A percentile compares a stretch with the other conserved stretches of the same genome.
These are phyloP conservation scores for Saccharomycopsis sp. DNA, from an alignment of 805 yeast genomes.

Conservation along the genomic window DNA sequence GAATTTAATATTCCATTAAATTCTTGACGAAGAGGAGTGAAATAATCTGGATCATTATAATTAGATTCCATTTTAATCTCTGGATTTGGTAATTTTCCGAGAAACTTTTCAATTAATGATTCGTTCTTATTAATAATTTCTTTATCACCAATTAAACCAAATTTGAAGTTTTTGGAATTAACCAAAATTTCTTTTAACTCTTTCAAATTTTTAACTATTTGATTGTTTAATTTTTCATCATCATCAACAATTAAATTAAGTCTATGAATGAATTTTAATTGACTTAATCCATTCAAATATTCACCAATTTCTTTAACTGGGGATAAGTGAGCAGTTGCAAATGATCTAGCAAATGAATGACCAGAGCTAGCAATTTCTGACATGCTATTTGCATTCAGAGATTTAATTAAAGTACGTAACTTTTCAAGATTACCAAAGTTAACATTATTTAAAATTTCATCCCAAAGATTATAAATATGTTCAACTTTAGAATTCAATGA, in stretches of 20 bases:
- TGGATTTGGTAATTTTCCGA: conserved; percentile 21
- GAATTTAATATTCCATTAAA: not conserved
- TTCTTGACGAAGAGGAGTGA: conserved; percentile 1
- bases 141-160: conserved; percentile 51
- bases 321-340: conserved; percentile 55
- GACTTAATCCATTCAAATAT: conserved; percentile 61
- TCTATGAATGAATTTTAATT: conserved; percentile 57
- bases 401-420: conserved; percentile 60
- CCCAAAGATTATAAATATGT: conserved; percentile 55
- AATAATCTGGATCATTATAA: conserved; percentile 7
- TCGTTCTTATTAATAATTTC: conserved; percentile 24
- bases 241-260: conserved; percentile 41
- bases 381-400: conserved; percentile 65
- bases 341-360: conserved; percentile 68
- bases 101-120: conserved; percentile 24
- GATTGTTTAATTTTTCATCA: conserved; percentile 37
- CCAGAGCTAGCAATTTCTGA: conserved; percentile 81
- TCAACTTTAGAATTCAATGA: conserved; percentile 54
- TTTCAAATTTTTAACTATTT: conserved; percentile 55
- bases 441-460: conserved; percentile 58
- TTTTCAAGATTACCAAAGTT: conserved; percentile 55
- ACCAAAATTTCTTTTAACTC: conserved; percentile 38
- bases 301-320: conserved; percentile 53
- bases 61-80: conserved; percentile 18
- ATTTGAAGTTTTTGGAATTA: conserved; percentile 34